Base-by-base conservation (phyloP, 2,329 filamentous ascomycete genomes). In the Malbranchea cinnamomea region DNA sequence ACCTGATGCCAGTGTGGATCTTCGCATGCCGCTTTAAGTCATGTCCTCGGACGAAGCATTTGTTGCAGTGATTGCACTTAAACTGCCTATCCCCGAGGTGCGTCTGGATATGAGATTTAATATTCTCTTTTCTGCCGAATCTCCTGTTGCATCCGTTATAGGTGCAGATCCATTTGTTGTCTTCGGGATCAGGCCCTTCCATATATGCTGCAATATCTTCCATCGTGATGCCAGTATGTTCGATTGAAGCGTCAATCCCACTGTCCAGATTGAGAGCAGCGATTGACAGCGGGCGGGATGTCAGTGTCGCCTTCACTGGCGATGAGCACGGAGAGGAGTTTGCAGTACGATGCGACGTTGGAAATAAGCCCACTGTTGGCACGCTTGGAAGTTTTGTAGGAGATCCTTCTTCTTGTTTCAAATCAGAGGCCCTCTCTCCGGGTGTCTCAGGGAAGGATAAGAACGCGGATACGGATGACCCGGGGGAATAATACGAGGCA, bases 81-180 rank as follows among this genome's bases (percentile, higher is more conserved):
- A 83, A 98, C 52, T 94, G 89, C 27, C 89, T 72, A 53, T 98
- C 89, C 46, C 91, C 89, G 40, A 98, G 75, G 56, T 98, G 89
- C 3, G 89, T 98, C 57, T 98, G 89, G 9, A 98, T 82, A 53
- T 98, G 89, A 1, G 85, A 92, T 53, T 93, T 92, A 63, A 95
- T 94, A 58, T 98, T 95, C 55, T 98, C 89, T 54, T 94, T 92
- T 43, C 89, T 74, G n/a, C 85, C 87, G 50, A 98, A 95, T 31
- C 75, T 72, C 55, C 93, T 92, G 43, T 75, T 71, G 55, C 89
- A 98, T 16, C 74, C 75, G 6, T 82, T 62, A 43, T 60, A 85
- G n/a, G 71, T 56, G 49, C 80, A 89, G 5, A 74, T 63, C 77
- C 78, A 89, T 54, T 83, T 84, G 43, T 76, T 75, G 42, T 84